phyloP scores from a whole-genome alignment of 179 eudicot species.

The Beta macrorhiza region DNA sequence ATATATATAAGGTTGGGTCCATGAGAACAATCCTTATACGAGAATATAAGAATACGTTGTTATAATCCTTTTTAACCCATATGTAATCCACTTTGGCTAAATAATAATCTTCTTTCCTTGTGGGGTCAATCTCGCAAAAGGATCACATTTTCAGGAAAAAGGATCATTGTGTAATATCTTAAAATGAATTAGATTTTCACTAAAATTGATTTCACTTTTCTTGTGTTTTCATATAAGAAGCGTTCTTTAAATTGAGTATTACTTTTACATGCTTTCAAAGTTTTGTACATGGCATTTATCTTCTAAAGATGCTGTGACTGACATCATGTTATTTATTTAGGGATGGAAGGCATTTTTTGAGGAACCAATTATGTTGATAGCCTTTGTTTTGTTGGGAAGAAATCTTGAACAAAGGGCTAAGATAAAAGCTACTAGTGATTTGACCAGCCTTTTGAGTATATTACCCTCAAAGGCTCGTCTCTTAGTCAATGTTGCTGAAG shows the following conservation, averaged over 20 bases:
- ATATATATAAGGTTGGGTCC: no score
- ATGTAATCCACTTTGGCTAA: no score
- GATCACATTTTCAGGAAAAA: no score
- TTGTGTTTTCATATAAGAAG: no score
- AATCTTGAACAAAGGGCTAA: slow-evolving; percentile 99
- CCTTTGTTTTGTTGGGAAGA: slow-evolving; percentile 93
- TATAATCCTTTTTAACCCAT: no score
- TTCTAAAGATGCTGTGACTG: background rate
- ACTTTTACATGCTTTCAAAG: background rate
- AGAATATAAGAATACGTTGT: no score
- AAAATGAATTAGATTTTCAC: no score
- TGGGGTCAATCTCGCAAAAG: no score
- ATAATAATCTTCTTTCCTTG: no score
- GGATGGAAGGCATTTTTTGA: slow-evolving; percentile 98
- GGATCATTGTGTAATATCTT: no score
- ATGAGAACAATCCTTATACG: no score
- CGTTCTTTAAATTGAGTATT: background rate
- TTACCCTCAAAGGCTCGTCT: slow-evolving; percentile 97
- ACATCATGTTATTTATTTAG: slow-evolving; percentile 38
- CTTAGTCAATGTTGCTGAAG: slow-evolving; percentile 60
- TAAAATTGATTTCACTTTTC: no score
- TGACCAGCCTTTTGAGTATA: slow-evolving; percentile 83
- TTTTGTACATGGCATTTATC: background rate
- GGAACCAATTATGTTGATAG: slow-evolving; percentile 97
- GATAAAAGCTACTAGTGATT: slow-evolving; percentile 92